Evolutionary conservation across 805 yeast species (phyloP).

Genomic region (Myxozyma melibiosi): DNA sequence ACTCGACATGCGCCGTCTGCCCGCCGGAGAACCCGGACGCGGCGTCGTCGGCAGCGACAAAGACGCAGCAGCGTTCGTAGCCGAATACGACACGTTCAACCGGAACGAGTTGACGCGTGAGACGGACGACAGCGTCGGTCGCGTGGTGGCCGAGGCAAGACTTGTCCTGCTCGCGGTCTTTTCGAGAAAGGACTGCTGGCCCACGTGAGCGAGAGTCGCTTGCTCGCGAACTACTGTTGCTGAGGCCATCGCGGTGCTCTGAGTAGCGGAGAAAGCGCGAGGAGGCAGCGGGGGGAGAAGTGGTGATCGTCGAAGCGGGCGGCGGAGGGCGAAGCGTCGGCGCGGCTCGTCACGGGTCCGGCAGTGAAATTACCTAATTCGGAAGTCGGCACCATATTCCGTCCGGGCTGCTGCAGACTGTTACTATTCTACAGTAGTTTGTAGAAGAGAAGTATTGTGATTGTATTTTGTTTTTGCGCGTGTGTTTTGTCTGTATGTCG

Average conservation of each 20-base stretch:
- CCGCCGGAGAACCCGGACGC: too few relatives aligned
- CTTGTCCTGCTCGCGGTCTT: slow-evolving; percentile 7
- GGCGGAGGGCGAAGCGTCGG: too few relatives aligned
- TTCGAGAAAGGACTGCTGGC: slow-evolving; percentile 2
- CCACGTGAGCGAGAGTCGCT: background rate
- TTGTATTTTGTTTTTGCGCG: too few relatives aligned
- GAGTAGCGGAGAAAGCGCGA: too few relatives aligned
- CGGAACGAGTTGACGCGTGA: slow-evolving; percentile 16
- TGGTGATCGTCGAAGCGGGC: too few relatives aligned
- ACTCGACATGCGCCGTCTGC: background rate
- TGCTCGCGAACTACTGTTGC: slow-evolving; percentile 1
- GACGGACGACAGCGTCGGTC: slow-evolving; percentile 4
- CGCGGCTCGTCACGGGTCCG: too few relatives aligned
- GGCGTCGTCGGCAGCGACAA: background rate
- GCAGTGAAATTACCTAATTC: too few relatives aligned
- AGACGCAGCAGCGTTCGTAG: slow-evolving; percentile 3
- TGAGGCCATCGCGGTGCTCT: slow-evolving; percentile 5
- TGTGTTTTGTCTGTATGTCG: too few relatives aligned
- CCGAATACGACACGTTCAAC: slow-evolving; percentile 2
- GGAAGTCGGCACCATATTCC: too few relatives aligned
- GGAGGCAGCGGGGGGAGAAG: background rate
- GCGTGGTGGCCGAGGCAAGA: background rate
- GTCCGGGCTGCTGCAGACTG: too few relatives aligned
- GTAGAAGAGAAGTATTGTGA: too few relatives aligned
- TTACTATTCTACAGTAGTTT: too few relatives aligned